Percentiles rank a stretch among this genome's conserved stretches.
Evolutionary conservation across 2,329 filamentous ascomycete species (phyloP).

Genomic region (Colletotrichum coccodes): DNA sequence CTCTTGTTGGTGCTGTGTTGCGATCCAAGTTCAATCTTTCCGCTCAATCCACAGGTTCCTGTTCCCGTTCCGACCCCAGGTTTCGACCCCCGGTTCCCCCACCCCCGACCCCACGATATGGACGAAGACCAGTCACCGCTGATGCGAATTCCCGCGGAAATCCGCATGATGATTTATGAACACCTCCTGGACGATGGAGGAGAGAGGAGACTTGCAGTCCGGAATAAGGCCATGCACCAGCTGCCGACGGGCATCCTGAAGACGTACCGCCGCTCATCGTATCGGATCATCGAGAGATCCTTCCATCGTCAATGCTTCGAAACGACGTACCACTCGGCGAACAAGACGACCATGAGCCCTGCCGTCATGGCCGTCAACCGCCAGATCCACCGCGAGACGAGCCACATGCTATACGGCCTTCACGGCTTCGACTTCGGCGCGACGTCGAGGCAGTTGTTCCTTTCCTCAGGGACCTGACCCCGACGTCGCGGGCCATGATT

Average conservation of each 20-base stretch:
- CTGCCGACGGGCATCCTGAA: slow-evolving; percentile 1
- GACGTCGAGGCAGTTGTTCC: slow-evolving; percentile 69
- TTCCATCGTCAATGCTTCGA: slow-evolving; percentile 52
- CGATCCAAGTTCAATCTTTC: not conserved
- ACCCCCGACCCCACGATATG: slow-evolving; percentile 17
- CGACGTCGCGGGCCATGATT: slow-evolving; percentile 56
- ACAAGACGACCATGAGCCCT: slow-evolving; percentile 52
- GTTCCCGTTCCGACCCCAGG: not conserved
- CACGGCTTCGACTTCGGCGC: slow-evolving; percentile 69
- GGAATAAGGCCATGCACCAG: slow-evolving; percentile 45
- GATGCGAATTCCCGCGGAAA: slow-evolving; percentile 50
- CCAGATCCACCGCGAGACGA: slow-evolving; percentile 64
- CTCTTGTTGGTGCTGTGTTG: not conserved
- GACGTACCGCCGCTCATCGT: slow-evolving; percentile 44
- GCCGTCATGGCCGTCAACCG: slow-evolving; percentile 57
- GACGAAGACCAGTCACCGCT: slow-evolving; percentile 23
- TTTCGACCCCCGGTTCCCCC: not conserved
- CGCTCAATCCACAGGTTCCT: not conserved
- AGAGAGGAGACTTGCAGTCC: slow-evolving; percentile 50
- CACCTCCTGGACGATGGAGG: slow-evolving; percentile 55
- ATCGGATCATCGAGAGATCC: slow-evolving; percentile 52
- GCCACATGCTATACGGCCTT: slow-evolving; percentile 63
- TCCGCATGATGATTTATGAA: slow-evolving; percentile 55
- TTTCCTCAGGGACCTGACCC: slow-evolving; percentile 67
- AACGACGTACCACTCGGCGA: slow-evolving; percentile 65